These are phyloP conservation scores for Gentiana dahurica DNA, from an alignment of 257 asterid genomes.

Conservation along the genomic window DNA sequence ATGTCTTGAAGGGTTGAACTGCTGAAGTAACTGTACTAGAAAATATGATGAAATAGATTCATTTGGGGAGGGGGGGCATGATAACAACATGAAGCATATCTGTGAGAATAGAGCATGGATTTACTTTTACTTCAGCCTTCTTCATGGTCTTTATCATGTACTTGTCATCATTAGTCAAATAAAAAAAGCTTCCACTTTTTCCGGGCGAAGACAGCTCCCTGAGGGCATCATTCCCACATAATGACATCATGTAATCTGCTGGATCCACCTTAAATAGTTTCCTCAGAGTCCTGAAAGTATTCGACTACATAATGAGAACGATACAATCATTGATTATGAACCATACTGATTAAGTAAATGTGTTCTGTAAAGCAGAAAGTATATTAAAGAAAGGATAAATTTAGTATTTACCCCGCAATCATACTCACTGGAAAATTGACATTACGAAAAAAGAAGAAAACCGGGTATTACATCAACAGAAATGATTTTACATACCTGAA, in stretches of 20 bases:
- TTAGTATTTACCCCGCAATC: no score
- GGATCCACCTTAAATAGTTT: slow-evolving; percentile 86
- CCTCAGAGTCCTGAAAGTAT: slow-evolving; percentile 62
- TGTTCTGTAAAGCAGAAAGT: no score
- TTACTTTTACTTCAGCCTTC: slow-evolving; percentile 89
- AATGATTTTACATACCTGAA: slow-evolving; percentile 42
- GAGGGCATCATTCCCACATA: slow-evolving; percentile 88
- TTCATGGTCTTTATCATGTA: slow-evolving; percentile 96
- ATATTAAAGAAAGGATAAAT: no score
- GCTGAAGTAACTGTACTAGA: no score
- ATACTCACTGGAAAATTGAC: neutral
- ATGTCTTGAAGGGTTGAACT: no score
- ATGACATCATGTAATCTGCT: slow-evolving; percentile 91
- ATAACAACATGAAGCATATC: neutral
- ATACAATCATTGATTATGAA: neutral
- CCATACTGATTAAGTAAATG: slow-evolving; percentile 4
- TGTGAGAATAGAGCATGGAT: slow-evolving; percentile 21
- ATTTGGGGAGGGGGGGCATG: neutral
- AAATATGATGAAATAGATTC: neutral
- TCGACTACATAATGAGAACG: slow-evolving; percentile 1
- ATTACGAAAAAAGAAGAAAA: no score
- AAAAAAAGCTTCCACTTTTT: slow-evolving; percentile 92
- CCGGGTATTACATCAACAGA: no score
- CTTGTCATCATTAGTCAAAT: slow-evolving; percentile 80
- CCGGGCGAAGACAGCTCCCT: slow-evolving; percentile 98